Evolutionary conservation across 169 alveolate species (phyloP), one percentile per base, ranked within the genome.

Genomic region (Eimeria praecox): DNA sequence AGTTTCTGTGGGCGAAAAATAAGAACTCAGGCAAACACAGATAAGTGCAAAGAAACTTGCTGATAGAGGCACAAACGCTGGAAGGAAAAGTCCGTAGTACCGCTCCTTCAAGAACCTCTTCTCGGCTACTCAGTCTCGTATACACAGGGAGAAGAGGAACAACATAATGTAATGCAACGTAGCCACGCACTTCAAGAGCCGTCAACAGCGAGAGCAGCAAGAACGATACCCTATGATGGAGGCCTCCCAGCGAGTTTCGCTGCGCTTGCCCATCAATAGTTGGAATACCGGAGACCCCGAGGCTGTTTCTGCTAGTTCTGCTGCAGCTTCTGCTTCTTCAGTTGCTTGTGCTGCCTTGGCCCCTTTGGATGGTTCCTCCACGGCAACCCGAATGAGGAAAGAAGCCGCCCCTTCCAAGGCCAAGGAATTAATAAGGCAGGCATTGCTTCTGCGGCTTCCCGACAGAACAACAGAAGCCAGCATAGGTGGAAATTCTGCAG

Each of bases 351-450:
- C 77, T 83, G 49, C 77, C 2, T 3, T 33, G 62, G 24, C 35
- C 33, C 56, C 75, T 54, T 24, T 24, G 4, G 62, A 44, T 18
- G 73, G 77, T n/a, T 10, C 20, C 49, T 0, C 33, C 14, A 38
- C 24, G 30, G 91, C 44, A 83, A 33, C 40, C 10, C 88, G 64
- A 27, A 24, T 12, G 18, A 44, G 64, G 88, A 46, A 78, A 18
- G 88, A 44, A 5, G 64, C 38, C 42, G 64, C 38, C 38, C 75
- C 91, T 83, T 83, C 91, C 38, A 52, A 56, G 44, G 91, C 91
- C 77, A 46, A 83, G 91, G 91, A 83, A 40, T 18, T 83, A 24
- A 54, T 54, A 56, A 38, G 38, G 35, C 77, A 33, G 56, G 91
- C 75, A 56, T 35, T 59, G 71, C 75, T 56, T 30, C 54, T 83